Conservation (phyloP, 2,329 filamentous ascomycete species). For the Fusarium dimerum region DNA sequence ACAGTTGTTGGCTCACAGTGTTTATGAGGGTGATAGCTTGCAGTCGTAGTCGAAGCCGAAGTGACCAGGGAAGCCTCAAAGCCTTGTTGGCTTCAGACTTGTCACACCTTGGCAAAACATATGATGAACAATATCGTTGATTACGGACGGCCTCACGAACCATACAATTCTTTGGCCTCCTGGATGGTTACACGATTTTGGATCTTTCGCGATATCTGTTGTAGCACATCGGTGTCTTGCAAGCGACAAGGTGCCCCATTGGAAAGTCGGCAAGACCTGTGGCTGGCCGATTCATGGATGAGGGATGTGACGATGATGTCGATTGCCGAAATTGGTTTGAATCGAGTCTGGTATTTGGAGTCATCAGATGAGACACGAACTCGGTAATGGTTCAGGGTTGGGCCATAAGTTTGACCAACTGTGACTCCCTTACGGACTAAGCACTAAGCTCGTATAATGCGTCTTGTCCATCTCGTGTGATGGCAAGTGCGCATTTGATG, state of each 20-base stretch:
- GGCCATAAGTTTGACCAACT: background rate
- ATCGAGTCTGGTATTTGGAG: background rate
- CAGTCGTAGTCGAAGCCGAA: background rate
- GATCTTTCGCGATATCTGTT: background rate
- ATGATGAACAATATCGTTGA: background rate
- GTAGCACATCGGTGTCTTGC: background rate
- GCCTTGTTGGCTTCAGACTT: background rate
- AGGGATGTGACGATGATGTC: slow-evolving; percentile 6
- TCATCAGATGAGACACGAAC: background rate
- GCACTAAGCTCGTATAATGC: too few relatives aligned
- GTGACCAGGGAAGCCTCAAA: background rate
- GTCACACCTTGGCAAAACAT: background rate
- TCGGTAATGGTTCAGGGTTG: background rate
- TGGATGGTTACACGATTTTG: background rate
- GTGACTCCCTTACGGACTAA: too few relatives aligned
- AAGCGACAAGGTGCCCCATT: background rate
- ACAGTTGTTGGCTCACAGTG: background rate
- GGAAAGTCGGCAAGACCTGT: slow-evolving; percentile 2
- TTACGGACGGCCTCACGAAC: background rate
- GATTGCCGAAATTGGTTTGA: slow-evolving; percentile 7
- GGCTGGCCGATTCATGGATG: slow-evolving; percentile 10
- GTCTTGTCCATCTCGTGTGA: too few relatives aligned
- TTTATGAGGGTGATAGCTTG: background rate
- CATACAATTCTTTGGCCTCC: background rate
- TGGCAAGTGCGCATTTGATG: too few relatives aligned